Evolutionary conservation across 2,329 filamentous ascomycete genomes (phyloP).

Genomic region (Lecanicillium sp.): DNA sequence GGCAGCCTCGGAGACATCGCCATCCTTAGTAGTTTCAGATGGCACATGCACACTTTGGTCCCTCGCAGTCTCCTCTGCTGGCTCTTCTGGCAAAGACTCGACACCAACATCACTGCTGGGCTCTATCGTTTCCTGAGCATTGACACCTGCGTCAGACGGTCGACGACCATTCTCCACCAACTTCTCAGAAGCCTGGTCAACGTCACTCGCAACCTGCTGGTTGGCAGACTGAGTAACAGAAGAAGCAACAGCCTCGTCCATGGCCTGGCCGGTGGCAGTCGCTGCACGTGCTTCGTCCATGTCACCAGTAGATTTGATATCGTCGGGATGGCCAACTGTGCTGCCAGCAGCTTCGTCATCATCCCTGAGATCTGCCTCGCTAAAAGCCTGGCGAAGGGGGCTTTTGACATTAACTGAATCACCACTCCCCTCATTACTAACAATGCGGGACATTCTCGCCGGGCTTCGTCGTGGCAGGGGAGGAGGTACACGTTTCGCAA

Average conservation of each 20-base stretch:
- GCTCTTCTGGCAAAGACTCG: no score
- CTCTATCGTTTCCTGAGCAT: no score
- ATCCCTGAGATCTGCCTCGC: constrained; percentile 18
- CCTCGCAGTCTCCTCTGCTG: no score
- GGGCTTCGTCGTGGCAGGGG: constrained; percentile 72
- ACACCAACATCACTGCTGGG: no score
- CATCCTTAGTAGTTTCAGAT: no score
- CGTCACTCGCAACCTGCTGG: not conserved
- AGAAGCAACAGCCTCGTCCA: not conserved
- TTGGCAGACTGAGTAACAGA: not conserved
- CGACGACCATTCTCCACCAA: not conserved
- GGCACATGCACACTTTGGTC: no score
- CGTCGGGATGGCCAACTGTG: constrained; percentile 2
- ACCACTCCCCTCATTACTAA: constrained; percentile 48
- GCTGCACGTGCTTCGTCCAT: constrained; percentile 2
- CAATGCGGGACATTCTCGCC: constrained; percentile 46
- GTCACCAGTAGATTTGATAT: constrained; percentile 5
- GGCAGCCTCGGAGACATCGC: no score
- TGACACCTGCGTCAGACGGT: no score
- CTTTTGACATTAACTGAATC: constrained; percentile 45
- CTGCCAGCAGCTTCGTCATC: constrained; percentile 5
- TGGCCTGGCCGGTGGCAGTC: constrained; percentile 1
- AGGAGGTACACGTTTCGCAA: constrained; percentile 71
- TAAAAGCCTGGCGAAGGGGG: constrained; percentile 42
- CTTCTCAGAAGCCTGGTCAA: not conserved